Conservation (phyloP, 306 rosid genomes). For the Abrus pulchellus region DNA sequence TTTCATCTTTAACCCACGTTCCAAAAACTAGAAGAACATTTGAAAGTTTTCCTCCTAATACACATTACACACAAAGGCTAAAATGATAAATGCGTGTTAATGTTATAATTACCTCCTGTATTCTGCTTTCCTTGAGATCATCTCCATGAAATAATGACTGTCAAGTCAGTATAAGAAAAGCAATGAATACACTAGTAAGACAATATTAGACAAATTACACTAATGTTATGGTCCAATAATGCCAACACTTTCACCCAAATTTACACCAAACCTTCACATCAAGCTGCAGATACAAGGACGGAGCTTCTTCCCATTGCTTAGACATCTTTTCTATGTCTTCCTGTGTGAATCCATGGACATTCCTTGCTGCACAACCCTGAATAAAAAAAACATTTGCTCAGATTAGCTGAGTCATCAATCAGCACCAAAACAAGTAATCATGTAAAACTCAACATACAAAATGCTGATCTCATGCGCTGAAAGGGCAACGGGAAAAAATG, state of each 20-base stretch:
- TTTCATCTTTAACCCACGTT: slow-evolving; percentile 26
- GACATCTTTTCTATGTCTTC: slow-evolving; percentile 86
- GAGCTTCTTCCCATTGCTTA: slow-evolving; percentile 90
- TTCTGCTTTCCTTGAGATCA: slow-evolving; percentile 82
- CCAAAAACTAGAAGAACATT: not conserved
- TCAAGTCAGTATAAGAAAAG: slow-evolving; percentile 50
- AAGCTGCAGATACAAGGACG: slow-evolving; percentile 82
- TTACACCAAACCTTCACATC: slow-evolving; percentile 74
- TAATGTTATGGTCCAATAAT: slow-evolving; percentile 13
- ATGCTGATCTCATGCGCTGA: slow-evolving; percentile 8
- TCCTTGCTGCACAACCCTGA: slow-evolving; percentile 98
- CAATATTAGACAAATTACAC: slow-evolving; percentile 32
- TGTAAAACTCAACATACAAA: slow-evolving; percentile 8
- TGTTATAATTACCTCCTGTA: slow-evolving; percentile 77
- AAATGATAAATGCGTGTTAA: slow-evolving; percentile 17
- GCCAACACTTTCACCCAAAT: slow-evolving; percentile 38
- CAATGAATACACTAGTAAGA: slow-evolving; percentile 45
- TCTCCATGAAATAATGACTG: slow-evolving; percentile 93
- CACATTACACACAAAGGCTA: slow-evolving; percentile 4
- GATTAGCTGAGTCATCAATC: slow-evolving; percentile 27
- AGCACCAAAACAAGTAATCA: slow-evolving; percentile 43
- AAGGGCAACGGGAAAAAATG: slow-evolving; percentile 12
- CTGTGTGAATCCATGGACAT: slow-evolving; percentile 84
- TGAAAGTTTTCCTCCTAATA: slow-evolving; percentile 9
- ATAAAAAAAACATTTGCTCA: slow-evolving; percentile 41